These are phyloP conservation scores for Cephalotrichum gorgonifer DNA, from an alignment of 2,329 filamentous ascomycete genomes.

Conservation along the genomic window DNA sequence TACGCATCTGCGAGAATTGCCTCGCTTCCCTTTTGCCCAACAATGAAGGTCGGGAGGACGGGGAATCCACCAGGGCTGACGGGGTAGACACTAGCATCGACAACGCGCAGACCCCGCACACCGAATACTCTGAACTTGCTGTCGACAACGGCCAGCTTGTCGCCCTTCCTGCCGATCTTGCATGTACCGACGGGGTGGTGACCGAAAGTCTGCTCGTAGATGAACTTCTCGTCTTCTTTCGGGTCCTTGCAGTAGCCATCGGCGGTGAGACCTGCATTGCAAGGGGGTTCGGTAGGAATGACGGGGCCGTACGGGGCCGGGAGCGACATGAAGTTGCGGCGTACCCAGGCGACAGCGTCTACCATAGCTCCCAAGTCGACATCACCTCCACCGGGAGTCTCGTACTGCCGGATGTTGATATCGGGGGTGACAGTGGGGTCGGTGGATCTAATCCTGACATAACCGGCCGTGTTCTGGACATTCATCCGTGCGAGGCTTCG, in stretches of 20 bases:
- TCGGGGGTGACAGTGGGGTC: conserved; percentile 54
- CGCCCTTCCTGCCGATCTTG: conserved; percentile 41
- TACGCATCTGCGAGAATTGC: neutral
- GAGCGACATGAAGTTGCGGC: conserved; percentile 11
- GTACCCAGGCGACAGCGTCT: conserved; percentile 19
- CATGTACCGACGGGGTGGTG: conserved; percentile 48
- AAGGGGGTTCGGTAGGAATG: conserved; percentile 10
- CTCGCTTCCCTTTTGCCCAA: conserved; percentile 41
- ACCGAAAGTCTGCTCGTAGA: conserved; percentile 33
- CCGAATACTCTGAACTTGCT: conserved; percentile 45
- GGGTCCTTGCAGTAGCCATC: conserved; percentile 9
- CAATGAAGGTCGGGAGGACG: conserved; percentile 38
- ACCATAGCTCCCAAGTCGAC: conserved; percentile 28
- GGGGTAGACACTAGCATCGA: conserved; percentile 48
- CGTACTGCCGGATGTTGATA: conserved; percentile 50
- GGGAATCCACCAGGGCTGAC: conserved; percentile 37
- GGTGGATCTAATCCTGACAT: conserved; percentile 46
- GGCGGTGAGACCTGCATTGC: conserved; percentile 7
- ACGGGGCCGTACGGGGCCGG: conserved; percentile 5
- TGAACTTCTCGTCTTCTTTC: conserved; percentile 31
- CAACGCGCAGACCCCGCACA: conserved; percentile 41
- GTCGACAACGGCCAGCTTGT: conserved; percentile 44
- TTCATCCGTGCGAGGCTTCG: conserved; percentile 1
- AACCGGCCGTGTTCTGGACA: conserved; percentile 43
- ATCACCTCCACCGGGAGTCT: conserved; percentile 26